phyloP scores from a whole-genome alignment of 2,329 filamentous ascomycete genomes.

The Coniochaeta hoffmannii region DNA sequence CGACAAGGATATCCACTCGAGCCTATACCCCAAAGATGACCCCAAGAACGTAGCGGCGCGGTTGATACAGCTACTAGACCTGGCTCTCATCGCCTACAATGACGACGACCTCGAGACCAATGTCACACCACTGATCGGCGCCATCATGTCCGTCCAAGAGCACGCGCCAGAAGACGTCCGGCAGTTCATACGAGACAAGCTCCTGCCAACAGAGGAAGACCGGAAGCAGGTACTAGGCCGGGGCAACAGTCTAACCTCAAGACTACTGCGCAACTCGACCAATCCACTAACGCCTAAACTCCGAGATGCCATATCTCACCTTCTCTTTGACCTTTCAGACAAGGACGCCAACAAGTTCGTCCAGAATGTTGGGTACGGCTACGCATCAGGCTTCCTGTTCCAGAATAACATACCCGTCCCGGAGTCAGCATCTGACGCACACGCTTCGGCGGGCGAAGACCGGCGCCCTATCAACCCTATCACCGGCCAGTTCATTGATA shows the following conservation, averaged over 20 bases:
- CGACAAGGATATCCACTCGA: constrained; percentile 40
- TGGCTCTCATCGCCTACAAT: constrained; percentile 54
- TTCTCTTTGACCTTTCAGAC: constrained; percentile 83
- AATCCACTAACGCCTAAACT: constrained; percentile 65
- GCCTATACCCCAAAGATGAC: constrained; percentile 59
- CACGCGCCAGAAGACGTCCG: constrained; percentile 57
- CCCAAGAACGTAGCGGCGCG: constrained; percentile 53
- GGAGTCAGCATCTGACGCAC: constrained; percentile 34
- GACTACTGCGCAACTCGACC: constrained; percentile 69
- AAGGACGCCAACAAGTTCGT: constrained; percentile 75
- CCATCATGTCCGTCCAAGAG: constrained; percentile 65
- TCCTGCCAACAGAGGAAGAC: constrained; percentile 74
- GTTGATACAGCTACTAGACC: constrained; percentile 63
- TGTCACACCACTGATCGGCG: constrained; percentile 65
- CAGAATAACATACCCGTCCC: constrained; percentile 76
- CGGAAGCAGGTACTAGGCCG: constrained; percentile 70
- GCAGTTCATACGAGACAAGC: constrained; percentile 51
- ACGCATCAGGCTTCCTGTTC: constrained; percentile 83
- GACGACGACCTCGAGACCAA: constrained; percentile 65
- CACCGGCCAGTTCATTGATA: constrained; percentile 74
- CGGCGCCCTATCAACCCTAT: constrained; percentile 66
- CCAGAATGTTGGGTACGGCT: constrained; percentile 89
- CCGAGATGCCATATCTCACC: constrained; percentile 64
- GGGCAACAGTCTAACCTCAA: constrained; percentile 65
- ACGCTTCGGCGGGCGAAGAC: constrained; percentile 6